Evolutionary conservation across 495 filamentous ascomycete species (phyloP).

Genomic region (Thermothielavioides terrestris): DNA sequence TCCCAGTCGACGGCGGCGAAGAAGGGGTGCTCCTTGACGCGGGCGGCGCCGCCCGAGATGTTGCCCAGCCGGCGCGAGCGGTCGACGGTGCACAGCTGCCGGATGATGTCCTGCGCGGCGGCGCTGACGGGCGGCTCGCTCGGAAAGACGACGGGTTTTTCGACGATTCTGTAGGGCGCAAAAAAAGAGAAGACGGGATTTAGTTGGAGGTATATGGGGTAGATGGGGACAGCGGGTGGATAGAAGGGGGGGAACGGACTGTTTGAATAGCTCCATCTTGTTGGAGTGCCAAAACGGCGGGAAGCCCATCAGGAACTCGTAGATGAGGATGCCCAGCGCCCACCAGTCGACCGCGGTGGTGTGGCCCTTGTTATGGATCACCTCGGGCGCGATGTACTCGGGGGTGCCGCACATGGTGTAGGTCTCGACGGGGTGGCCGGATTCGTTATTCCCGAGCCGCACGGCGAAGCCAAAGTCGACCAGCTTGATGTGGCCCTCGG

Average conservation of each 20-base stretch:
- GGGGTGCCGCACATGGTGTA: slow-evolving; percentile 96
- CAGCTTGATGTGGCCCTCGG: slow-evolving; percentile 85
- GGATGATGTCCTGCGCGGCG: slow-evolving; percentile 76
- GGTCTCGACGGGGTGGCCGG: slow-evolving; percentile 58
- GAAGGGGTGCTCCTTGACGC: slow-evolving; percentile 83
- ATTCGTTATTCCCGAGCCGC: slow-evolving; percentile 48
- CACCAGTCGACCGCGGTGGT: slow-evolving; percentile 99
- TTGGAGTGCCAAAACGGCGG: slow-evolving; percentile 97
- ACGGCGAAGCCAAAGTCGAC: slow-evolving; percentile 99
- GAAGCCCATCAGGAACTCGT: slow-evolving; percentile 92
- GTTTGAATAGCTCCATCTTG: slow-evolving; percentile 93
- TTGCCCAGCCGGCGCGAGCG: slow-evolving; percentile 81
- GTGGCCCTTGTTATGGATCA: slow-evolving; percentile 91
- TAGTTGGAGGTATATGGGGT: neutral
- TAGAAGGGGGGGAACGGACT: slow-evolving; percentile 39
- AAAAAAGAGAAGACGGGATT: too few relatives aligned
- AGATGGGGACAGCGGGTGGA: neutral
- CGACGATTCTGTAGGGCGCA: slow-evolving; percentile 56
- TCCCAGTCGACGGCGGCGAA: slow-evolving; percentile 83
- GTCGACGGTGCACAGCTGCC: slow-evolving; percentile 79
- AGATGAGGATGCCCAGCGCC: slow-evolving; percentile 92
- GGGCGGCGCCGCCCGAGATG: slow-evolving; percentile 67
- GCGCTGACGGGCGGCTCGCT: slow-evolving; percentile 53
- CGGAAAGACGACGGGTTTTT: slow-evolving; percentile 64
- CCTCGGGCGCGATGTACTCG: slow-evolving; percentile 93